Evolutionary conservation across 2,329 filamentous ascomycete species (phyloP).

Genomic region (Epichloe bromicola): DNA sequence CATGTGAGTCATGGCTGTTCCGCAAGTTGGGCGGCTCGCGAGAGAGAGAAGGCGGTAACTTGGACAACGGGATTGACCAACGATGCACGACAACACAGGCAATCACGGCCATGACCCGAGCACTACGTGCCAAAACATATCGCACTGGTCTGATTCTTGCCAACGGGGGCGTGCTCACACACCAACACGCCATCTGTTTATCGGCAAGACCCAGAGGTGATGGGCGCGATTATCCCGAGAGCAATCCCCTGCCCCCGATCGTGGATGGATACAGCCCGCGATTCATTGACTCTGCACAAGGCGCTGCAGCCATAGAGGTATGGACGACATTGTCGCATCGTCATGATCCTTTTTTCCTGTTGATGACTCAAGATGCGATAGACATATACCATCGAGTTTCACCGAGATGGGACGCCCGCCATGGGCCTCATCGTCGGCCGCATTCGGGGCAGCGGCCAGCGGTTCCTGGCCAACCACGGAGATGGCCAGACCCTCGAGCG

Average conservation of each 20-base stretch:
- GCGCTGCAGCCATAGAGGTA: constrained; percentile 15
- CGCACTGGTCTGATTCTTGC: constrained; percentile 46
- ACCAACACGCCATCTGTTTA: constrained; percentile 49
- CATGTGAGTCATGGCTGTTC: constrained; percentile 29
- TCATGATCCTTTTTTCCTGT: not conserved
- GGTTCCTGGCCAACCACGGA: constrained; percentile 18
- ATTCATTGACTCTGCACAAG: constrained; percentile 10
- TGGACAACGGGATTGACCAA: fast-evolving
- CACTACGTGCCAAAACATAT: constrained; percentile 32
- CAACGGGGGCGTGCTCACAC: constrained; percentile 52
- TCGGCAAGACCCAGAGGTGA: constrained; percentile 28
- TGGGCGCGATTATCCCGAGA: constrained; percentile 5
- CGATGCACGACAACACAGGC: constrained; percentile 8
- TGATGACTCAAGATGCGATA: not conserved
- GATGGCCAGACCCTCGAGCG: constrained; percentile 9
- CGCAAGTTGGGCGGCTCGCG: too few species aligned
- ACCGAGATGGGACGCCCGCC: constrained; percentile 10
- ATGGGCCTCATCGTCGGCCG: constrained; percentile 13
- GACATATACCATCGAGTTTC: constrained; percentile 21
- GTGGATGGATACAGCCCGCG: constrained; percentile 6
- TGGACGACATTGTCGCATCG: not conserved
- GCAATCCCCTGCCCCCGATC: constrained; percentile 7
- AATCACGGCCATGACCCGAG: constrained; percentile 41
- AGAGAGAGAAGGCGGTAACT: not conserved
- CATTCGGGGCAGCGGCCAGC: constrained; percentile 8